Percentiles rank a stretch among this genome's conserved stretches.
Evolutionary conservation across 2,329 filamentous ascomycete genomes (phyloP).

Genomic region (Alternaria sp.): DNA sequence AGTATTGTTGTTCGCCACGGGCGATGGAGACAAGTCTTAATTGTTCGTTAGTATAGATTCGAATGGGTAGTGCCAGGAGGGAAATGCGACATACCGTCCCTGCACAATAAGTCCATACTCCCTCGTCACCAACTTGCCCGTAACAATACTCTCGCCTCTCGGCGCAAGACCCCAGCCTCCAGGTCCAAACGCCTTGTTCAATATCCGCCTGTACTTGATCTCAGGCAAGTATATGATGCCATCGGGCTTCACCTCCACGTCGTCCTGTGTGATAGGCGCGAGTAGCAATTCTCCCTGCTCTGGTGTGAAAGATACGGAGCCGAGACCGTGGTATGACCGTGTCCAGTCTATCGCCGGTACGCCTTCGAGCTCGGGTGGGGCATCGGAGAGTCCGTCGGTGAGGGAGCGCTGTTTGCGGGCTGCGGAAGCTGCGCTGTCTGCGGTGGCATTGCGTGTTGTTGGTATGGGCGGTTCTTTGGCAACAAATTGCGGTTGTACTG

Average conservation of each 20-base stretch:
- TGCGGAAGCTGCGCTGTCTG: slow-evolving; percentile 31
- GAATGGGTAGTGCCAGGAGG: too few relatives aligned
- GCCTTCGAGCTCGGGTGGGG: slow-evolving; percentile 58
- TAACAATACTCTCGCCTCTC: slow-evolving; percentile 81
- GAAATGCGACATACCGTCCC: slow-evolving; percentile 69
- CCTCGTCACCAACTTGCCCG: slow-evolving; percentile 79
- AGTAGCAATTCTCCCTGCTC: slow-evolving; percentile 74
- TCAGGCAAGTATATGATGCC: slow-evolving; percentile 95
- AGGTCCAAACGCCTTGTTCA: slow-evolving; percentile 91
- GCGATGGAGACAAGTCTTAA: slow-evolving; percentile 88
- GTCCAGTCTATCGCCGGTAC: slow-evolving; percentile 76
- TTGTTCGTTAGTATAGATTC: too few relatives aligned
- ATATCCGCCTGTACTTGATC: slow-evolving; percentile 93
- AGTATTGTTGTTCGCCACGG: slow-evolving; percentile 93
- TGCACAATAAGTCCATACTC: slow-evolving; percentile 92
- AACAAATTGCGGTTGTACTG: slow-evolving; percentile 33
- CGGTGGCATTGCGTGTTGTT: slow-evolving; percentile 37
- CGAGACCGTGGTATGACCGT: slow-evolving; percentile 81
- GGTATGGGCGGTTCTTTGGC: slow-evolving; percentile 44
- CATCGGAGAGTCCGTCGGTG: slow-evolving; percentile 56
- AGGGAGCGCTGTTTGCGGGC: slow-evolving; percentile 50
- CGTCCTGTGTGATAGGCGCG: slow-evolving; percentile 69
- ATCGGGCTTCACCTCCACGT: slow-evolving; percentile 97
- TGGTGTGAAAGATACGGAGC: slow-evolving; percentile 70
- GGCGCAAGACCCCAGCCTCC: slow-evolving; percentile 96